phyloP scores from a whole-genome alignment of 108 stramenopile genomes.

The Discostella stelligeroides region DNA sequence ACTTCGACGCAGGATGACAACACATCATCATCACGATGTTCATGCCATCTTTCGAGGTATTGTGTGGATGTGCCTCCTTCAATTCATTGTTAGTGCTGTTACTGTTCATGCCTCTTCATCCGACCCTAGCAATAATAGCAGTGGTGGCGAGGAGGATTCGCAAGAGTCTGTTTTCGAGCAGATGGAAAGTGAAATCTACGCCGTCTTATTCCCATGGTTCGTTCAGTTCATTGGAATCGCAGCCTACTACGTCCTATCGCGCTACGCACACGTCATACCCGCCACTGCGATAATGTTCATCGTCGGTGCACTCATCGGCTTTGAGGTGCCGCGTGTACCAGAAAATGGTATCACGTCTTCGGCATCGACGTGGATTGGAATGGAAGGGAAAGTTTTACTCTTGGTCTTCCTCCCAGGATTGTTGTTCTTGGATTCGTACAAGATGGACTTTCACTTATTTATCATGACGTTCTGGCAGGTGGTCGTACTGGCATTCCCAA shows the following conservation, averaged over 20 bases:
- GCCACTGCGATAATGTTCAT: constrained; percentile 38
- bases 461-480: constrained; percentile 26
- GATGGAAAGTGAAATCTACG: constrained; percentile 2
- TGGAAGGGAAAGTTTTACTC: constrained; percentile 27
- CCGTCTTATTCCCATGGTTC: constrained; percentile 49
- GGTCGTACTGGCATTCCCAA: constrained; percentile 80
- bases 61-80: too few species aligned
- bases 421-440: constrained; percentile 33
- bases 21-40: too few species aligned
- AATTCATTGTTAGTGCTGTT: too few species aligned
- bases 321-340: not conserved
- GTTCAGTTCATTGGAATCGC: constrained; percentile 33
- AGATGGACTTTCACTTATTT: constrained; percentile 29
- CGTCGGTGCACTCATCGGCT: constrained; percentile 22
- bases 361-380: constrained; percentile 20
- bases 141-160: too few species aligned
- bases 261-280: constrained; percentile 24
- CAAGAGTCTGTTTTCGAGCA: too few species aligned
- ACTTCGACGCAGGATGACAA: too few species aligned
- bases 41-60: too few species aligned
- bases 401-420: constrained; percentile 40
- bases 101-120: too few species aligned
- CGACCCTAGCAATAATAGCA: too few species aligned
- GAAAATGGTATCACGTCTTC: not conserved
- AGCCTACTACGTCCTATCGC: constrained; percentile 32